These are phyloP conservation scores for Yamadazyma jaroonii DNA, from an alignment of 1,139 yeast species.

Conservation along the genomic window DNA sequence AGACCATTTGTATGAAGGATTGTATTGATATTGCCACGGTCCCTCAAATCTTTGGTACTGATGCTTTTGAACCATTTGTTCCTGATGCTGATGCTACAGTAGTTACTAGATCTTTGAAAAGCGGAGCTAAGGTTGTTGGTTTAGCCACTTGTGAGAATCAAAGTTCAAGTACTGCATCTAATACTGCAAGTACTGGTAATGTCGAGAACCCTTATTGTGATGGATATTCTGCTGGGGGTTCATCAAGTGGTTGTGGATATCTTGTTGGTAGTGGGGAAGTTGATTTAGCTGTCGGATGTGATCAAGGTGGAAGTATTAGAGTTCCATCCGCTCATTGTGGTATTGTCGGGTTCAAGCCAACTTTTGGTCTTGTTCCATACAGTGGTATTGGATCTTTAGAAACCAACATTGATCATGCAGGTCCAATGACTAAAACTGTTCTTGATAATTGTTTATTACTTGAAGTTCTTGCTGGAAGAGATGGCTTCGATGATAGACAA, in stretches of 20 bases:
- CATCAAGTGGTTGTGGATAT: constrained; percentile 15
- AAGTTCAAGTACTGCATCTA: constrained; percentile 33
- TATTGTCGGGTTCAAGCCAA: constrained; percentile 14
- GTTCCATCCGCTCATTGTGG: constrained; percentile 17
- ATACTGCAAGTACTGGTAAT: constrained; percentile 26
- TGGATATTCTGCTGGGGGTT: constrained; percentile 16
- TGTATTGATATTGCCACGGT: constrained; percentile 30
- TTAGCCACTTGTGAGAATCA: constrained; percentile 36
- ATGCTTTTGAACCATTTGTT: constrained; percentile 24
- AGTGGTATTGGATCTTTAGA: constrained; percentile 16
- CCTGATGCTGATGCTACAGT: constrained; percentile 35
- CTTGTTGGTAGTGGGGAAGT: constrained; percentile 13
- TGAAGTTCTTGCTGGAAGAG: constrained; percentile 31
- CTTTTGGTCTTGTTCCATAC: constrained; percentile 16
- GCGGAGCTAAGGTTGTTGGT: constrained; percentile 31
- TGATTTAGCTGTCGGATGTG: constrained; percentile 15
- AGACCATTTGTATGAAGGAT: constrained; percentile 29
- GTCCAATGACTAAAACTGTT: constrained; percentile 21
- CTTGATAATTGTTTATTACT: constrained; percentile 27
- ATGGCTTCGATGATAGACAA: constrained; percentile 31
- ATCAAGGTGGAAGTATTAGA: constrained; percentile 16
- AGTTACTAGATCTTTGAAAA: constrained; percentile 26
- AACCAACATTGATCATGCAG: constrained; percentile 15
- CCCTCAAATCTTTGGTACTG: constrained; percentile 34
- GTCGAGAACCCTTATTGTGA: constrained; percentile 14